phyloP scores from a whole-genome alignment of 2,329 filamentous ascomycete genomes.

The Calonectria pseudoreteaudii region DNA sequence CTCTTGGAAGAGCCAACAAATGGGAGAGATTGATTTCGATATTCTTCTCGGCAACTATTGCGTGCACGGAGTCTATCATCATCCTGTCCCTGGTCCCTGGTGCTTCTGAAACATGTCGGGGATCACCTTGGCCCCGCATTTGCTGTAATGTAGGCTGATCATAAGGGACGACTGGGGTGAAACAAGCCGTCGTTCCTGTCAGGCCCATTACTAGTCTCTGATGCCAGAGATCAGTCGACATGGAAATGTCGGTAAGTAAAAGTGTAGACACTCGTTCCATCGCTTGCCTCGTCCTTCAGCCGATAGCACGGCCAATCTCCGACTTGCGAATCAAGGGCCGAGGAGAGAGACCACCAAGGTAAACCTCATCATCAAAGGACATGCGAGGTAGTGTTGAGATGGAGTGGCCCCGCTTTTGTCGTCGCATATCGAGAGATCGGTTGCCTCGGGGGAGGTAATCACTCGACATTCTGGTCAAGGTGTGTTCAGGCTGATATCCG shows the following conservation, averaged over 20 bases:
- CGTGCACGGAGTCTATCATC: conserved; percentile 30
- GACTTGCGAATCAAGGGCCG: conserved; percentile 59
- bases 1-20: not conserved
- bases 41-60: conserved; percentile 16
- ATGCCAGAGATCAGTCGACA: conserved; percentile 5
- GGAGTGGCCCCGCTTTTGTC: conserved; percentile 52
- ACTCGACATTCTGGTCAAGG: conserved; percentile 47
- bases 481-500: conserved; percentile 49
- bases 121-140: conserved; percentile 36
- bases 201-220: conserved; percentile 6
- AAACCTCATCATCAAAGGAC: conserved; percentile 60
- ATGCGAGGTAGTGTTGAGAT: conserved; percentile 55
- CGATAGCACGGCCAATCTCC: conserved; percentile 66
- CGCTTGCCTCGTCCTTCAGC: conserved; percentile 50
- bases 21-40: conserved; percentile 17
- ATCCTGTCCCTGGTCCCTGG: conserved; percentile 22
- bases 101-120: conserved; percentile 32
- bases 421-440: conserved; percentile 37
- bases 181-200: conserved; percentile 33
- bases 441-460: conserved; percentile 44
- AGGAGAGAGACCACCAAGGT: conserved; percentile 60
- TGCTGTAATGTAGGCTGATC: conserved; percentile 22
- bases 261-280: conserved; percentile 20
- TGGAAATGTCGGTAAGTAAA: conserved; percentile 19
- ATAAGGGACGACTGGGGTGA: conserved; percentile 30